Evolutionary conservation across 768 basidiomycete species (phyloP).

Genomic region (Sistotremastrum suecicum): DNA sequence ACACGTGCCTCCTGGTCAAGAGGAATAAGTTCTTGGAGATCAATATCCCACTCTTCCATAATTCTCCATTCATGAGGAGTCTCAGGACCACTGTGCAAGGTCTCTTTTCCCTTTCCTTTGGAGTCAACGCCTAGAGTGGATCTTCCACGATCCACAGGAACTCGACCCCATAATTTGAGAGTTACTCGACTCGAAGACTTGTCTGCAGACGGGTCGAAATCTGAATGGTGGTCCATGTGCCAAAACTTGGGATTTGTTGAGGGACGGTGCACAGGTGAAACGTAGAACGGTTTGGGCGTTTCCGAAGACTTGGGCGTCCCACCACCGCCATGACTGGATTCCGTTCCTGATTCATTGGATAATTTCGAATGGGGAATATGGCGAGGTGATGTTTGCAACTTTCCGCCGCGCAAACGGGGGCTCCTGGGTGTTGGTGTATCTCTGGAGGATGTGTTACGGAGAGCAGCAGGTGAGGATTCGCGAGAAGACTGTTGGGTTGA

Average conservation of each 20-base stretch:
- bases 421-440: constrained; percentile 3
- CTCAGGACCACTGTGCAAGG: constrained; percentile 6
- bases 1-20: constrained; percentile 47
- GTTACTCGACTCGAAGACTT: constrained; percentile 36
- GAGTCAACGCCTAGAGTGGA: constrained; percentile 2
- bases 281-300: constrained; percentile 39
- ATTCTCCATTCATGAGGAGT: constrained; percentile 41
- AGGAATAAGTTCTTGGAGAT: constrained; percentile 41
- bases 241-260: constrained; percentile 74
- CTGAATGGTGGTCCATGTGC: constrained; percentile 37
- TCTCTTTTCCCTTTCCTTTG: constrained; percentile 33
- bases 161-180: constrained; percentile 46
- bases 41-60: constrained; percentile 54
- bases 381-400: too few species aligned
- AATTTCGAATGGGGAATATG: background rate
- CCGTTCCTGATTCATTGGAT: too few species aligned
- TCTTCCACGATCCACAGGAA: constrained; percentile 11
- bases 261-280: constrained; percentile 66
- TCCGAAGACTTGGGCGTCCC: too few species aligned
- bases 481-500: constrained; percentile 14
- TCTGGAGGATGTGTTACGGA: constrained; percentile 5
- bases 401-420: too few species aligned
- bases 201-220: constrained; percentile 43
- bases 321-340: too few species aligned
- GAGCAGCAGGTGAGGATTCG: constrained; percentile 10